Percentiles rank a stretch among this genome's conserved stretches.
Conservation (phyloP, 306 rosid genomes). For the Vicia villosa region DNA sequence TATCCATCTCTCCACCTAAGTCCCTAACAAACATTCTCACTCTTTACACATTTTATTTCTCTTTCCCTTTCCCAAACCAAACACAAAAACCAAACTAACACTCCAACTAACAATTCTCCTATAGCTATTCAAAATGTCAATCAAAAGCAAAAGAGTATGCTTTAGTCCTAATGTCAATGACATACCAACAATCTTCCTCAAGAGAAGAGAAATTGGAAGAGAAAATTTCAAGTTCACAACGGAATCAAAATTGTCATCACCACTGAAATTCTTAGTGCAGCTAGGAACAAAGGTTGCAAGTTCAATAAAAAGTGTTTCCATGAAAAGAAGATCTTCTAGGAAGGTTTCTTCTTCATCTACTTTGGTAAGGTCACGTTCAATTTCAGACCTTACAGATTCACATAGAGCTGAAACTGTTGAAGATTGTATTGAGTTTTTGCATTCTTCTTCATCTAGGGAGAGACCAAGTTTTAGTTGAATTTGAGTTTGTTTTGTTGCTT, state of each 20-base stretch:
- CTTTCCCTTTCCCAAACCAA: slow-evolving; percentile 18
- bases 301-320: slow-evolving; percentile 56
- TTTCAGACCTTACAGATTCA: slow-evolving; percentile 73
- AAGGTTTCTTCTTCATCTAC: slow-evolving; percentile 71
- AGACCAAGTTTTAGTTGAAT: slow-evolving; percentile 51
- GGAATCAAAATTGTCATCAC: slow-evolving; percentile 52
- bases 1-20: slow-evolving; percentile 37
- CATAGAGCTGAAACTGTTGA: slow-evolving; percentile 78
- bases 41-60: not conserved
- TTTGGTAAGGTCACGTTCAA: slow-evolving; percentile 66
- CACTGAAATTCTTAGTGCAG: slow-evolving; percentile 57
- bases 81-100: slow-evolving; percentile 17
- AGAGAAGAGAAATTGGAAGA: slow-evolving; percentile 45
- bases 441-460: slow-evolving; percentile 80
- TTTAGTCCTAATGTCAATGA: slow-evolving; percentile 78
- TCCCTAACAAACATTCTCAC: slow-evolving; percentile 24
- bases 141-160: slow-evolving; percentile 62
- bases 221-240: slow-evolving; percentile 49
- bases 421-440: slow-evolving; percentile 88
- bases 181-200: slow-evolving; percentile 53
- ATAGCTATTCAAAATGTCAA: slow-evolving; percentile 53
- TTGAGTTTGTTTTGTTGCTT: slow-evolving; percentile 21
- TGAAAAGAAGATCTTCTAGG: slow-evolving; percentile 61
- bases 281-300: slow-evolving; percentile 65
- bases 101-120: not conserved